A percentile compares a stretch with the other conserved stretches of the same genome.
Evolutionary conservation across 139 green algal species (phyloP).

Genomic region (Ettlia oleoabundans): DNA sequence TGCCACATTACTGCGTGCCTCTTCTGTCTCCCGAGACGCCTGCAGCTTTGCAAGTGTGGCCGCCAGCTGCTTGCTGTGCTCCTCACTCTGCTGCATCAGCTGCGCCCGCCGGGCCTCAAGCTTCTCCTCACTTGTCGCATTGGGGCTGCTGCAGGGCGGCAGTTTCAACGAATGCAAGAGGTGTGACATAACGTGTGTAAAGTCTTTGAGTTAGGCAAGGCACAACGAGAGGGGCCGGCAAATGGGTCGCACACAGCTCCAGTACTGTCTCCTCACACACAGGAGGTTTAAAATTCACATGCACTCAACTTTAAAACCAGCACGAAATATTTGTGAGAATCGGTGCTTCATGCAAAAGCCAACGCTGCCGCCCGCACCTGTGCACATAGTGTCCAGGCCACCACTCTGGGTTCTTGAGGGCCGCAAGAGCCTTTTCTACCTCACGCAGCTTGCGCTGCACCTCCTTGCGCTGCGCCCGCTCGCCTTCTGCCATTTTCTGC

Average conservation of each 20-base stretch:
- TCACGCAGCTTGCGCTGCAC: slow-evolving; percentile 58
- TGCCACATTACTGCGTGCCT: slow-evolving; percentile 55
- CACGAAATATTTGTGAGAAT: too few relatives aligned
- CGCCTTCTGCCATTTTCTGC: slow-evolving; percentile 76
- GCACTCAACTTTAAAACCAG: too few relatives aligned
- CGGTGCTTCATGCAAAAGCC: not conserved
- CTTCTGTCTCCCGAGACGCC: slow-evolving; percentile 72
- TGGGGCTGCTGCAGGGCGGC: slow-evolving; percentile 14
- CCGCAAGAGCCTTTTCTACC: slow-evolving; percentile 69
- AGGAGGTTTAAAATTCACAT: too few relatives aligned
- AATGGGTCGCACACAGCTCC: too few relatives aligned
- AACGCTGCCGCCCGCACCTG: not conserved
- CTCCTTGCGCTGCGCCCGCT: slow-evolving; percentile 73
- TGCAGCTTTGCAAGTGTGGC: slow-evolving; percentile 73
- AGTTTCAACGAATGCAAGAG: not conserved
- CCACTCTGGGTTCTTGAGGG: slow-evolving; percentile 43
- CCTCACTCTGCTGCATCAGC: slow-evolving; percentile 53
- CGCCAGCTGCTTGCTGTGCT: slow-evolving; percentile 59
- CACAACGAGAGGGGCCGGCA: too few relatives aligned
- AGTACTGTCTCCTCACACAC: too few relatives aligned
- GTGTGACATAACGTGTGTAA: not conserved
- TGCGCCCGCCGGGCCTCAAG: slow-evolving; percentile 46
- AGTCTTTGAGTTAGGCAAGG: not conserved
- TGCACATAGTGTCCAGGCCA: slow-evolving; percentile 2
- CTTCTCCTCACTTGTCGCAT: slow-evolving; percentile 33